phyloP scores from a whole-genome alignment of 2,329 filamentous ascomycete genomes.

The Piedraia hortae region DNA sequence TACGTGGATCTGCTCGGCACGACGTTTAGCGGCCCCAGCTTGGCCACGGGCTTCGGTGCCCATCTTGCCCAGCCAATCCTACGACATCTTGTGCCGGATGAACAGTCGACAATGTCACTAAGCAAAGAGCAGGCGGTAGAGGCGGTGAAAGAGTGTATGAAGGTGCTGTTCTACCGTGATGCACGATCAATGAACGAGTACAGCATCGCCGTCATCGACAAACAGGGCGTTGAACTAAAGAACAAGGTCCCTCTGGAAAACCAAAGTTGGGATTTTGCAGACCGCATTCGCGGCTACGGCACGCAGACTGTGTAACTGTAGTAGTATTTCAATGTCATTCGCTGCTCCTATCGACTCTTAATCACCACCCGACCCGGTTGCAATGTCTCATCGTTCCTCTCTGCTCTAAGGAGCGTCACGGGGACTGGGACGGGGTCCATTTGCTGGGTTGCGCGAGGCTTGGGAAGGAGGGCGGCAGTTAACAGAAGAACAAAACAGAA shows the following conservation, averaged over 20 bases:
- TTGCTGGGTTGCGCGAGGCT: too few relatives aligned
- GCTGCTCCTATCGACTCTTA: too few relatives aligned
- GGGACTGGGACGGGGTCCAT: too few relatives aligned
- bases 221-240: constrained; percentile 52
- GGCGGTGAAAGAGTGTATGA: constrained; percentile 80
- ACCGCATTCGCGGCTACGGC: constrained; percentile 81
- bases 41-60: constrained; percentile 81
- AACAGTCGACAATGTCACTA: constrained; percentile 44
- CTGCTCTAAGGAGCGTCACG: too few relatives aligned
- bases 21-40: constrained; percentile 61
- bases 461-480: too few relatives aligned
- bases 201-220: constrained; percentile 70
- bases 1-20: constrained; percentile 79
- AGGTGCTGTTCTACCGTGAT: constrained; percentile 92
- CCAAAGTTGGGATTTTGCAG: constrained; percentile 96
- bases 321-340: too few relatives aligned
- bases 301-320: constrained; percentile 33
- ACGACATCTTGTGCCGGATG: constrained; percentile 58
- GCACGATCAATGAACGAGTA: constrained; percentile 78
- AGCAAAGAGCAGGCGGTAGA: constrained; percentile 53
- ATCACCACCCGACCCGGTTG: too few relatives aligned
- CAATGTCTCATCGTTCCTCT: too few relatives aligned
- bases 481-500: too few relatives aligned
- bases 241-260: constrained; percentile 70
- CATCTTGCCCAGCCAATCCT: constrained; percentile 84